These are phyloP conservation scores for Rhodotorula glutinis DNA, from an alignment of 1,284 basidiomycete genomes.

Conservation along the genomic window DNA sequence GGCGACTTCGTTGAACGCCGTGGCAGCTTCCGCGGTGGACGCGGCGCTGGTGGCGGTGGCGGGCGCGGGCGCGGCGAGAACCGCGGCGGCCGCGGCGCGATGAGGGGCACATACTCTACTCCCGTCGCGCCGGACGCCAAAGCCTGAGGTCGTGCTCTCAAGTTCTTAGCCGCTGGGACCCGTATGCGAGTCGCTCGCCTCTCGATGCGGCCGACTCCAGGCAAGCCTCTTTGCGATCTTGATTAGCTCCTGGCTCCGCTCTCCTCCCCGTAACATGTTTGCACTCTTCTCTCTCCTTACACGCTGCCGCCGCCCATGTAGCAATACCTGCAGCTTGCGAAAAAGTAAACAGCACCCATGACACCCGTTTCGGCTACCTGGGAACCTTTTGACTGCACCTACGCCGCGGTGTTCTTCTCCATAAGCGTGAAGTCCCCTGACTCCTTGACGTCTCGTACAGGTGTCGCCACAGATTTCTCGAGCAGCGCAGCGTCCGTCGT, in stretches of 20 bases:
- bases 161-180: too few species aligned
- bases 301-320: too few species aligned
- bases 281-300: too few species aligned
- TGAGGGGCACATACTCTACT: background rate
- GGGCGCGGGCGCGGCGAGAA: background rate
- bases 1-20: background rate
- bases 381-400: too few species aligned
- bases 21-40: background rate
- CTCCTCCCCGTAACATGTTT: too few species aligned
- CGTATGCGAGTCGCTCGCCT: too few species aligned
- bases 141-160: background rate
- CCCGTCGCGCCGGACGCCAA: background rate
- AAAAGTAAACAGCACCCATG: too few species aligned
- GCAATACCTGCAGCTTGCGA: too few species aligned
- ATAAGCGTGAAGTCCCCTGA: background rate
- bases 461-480: constrained; percentile 9
- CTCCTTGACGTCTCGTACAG: background rate
- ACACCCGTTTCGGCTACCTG: too few species aligned
- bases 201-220: background rate
- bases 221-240: too few species aligned
- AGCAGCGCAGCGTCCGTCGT: constrained; percentile 20
- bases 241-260: too few species aligned
- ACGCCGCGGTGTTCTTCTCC: background rate
- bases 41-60: background rate
- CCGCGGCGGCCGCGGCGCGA: background rate